Conservation (phyloP, 371 early-diverging fungal species). For the Cokeromyces recurvatus region DNA sequence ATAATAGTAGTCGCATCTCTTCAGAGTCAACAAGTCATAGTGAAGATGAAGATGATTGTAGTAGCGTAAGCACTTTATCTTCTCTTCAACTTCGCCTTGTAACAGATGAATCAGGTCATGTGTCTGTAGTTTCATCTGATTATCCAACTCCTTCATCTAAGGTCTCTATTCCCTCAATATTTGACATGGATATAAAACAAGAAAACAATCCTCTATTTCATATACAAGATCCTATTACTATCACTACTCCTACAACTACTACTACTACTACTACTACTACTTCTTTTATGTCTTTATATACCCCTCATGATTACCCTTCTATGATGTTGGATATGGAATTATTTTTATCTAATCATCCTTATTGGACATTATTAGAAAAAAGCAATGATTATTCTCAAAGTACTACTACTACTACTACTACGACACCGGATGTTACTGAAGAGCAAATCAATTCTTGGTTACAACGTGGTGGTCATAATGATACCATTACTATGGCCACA, state of each 20-base stretch:
- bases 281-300: conserved; percentile 8
- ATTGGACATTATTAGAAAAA: not conserved
- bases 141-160: not conserved
- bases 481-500: conserved; percentile 20
- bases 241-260: not conserved
- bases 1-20: not conserved
- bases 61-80: conserved; percentile 13
- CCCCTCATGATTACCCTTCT: conserved; percentile 1
- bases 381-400: no score
- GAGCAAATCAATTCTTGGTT: conserved; percentile 26
- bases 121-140: conserved; percentile 9
- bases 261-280: not conserved
- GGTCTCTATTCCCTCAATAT: not conserved
- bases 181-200: not conserved
- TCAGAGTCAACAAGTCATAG: not conserved
- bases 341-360: not conserved
- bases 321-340: conserved; percentile 8
- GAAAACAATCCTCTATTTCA: no score
- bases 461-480: conserved; percentile 18
- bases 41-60: conserved; percentile 16
- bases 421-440: conserved; percentile 17
- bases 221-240: not conserved
- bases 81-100: conserved; percentile 9
- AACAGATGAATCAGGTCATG: conserved; percentile 10
- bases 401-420: not conserved